A percentile compares a stretch with the other conserved stretches of the same genome.
These are phyloP conservation scores for Termitomyces sp. DNA, from an alignment of 768 basidiomycete species.

Conservation along the genomic window DNA sequence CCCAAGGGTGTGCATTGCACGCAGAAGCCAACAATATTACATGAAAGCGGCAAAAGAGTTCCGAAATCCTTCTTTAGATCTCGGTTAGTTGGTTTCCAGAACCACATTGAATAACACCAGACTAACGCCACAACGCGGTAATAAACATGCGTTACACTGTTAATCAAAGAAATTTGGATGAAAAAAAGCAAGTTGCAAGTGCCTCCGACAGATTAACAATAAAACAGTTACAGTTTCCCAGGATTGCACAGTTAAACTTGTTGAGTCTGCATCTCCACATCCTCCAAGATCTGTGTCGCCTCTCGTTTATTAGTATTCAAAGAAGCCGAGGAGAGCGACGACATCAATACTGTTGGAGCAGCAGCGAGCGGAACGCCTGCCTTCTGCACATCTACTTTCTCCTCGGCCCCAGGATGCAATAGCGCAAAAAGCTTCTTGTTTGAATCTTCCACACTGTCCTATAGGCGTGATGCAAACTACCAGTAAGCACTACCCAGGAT, in stretches of 20 bases:
- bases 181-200: neutral
- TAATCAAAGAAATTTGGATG: too few relatives aligned
- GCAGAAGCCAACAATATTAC: too few relatives aligned
- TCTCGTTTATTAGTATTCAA: neutral
- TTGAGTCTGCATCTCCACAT: conserved; percentile 1
- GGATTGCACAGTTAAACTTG: neutral
- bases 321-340: neutral
- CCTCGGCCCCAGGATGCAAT: neutral
- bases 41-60: too few relatives aligned
- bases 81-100: too few relatives aligned
- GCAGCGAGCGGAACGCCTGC: neutral
- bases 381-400: neutral
- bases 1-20: too few relatives aligned
- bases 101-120: neutral
- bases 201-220: neutral
- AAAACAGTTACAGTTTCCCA: neutral
- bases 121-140: neutral
- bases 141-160: too few relatives aligned
- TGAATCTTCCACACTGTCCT: conserved; percentile 28
- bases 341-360: neutral
- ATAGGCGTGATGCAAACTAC: neutral
- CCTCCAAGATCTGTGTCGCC: neutral
- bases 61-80: too few relatives aligned
- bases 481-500: neutral
- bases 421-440: conserved; percentile 28